Percentiles rank a stretch among this genome's conserved stretches.
phyloP scores from a whole-genome alignment of 371 early-diverging fungal genomes.

The Mucor lusitanicus region DNA sequence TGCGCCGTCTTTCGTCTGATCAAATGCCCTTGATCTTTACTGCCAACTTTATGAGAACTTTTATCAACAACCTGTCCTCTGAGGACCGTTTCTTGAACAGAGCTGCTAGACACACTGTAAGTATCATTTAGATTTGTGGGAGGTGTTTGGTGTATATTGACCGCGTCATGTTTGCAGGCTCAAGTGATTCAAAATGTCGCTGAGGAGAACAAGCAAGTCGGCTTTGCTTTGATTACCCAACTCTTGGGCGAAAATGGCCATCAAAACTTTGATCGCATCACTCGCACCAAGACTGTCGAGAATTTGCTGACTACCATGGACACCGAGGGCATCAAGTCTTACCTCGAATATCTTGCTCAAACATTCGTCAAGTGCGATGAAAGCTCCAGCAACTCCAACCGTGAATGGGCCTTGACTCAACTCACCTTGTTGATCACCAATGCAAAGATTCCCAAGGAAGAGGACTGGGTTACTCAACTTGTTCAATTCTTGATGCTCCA shows the following conservation, averaged over 20 bases:
- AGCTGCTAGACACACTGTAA: slow-evolving; percentile 74
- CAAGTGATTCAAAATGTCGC: slow-evolving; percentile 53
- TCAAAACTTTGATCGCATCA: slow-evolving; percentile 75
- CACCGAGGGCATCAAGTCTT: slow-evolving; percentile 66
- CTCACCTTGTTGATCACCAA: slow-evolving; percentile 75
- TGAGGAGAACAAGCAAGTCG: slow-evolving; percentile 32
- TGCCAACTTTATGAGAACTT: slow-evolving; percentile 77
- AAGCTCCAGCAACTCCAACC: slow-evolving; percentile 40
- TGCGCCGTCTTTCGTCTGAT: slow-evolving; percentile 64
- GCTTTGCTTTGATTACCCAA: slow-evolving; percentile 63
- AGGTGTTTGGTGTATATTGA: slow-evolving; percentile 14
- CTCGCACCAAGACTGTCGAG: slow-evolving; percentile 77
- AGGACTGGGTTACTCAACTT: slow-evolving; percentile 66
- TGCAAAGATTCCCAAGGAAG: slow-evolving; percentile 71
- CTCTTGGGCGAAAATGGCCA: slow-evolving; percentile 69
- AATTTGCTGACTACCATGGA: slow-evolving; percentile 72
- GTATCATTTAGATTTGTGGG: not conserved
- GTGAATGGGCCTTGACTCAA: slow-evolving; percentile 83
- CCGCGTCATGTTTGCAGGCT: slow-evolving; percentile 28
- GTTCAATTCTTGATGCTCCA: slow-evolving; percentile 70
- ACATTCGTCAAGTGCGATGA: slow-evolving; percentile 54
- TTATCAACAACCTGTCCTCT: slow-evolving; percentile 81
- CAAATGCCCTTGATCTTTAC: slow-evolving; percentile 80
- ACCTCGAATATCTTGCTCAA: slow-evolving; percentile 70
- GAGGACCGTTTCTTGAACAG: slow-evolving; percentile 76